Base-by-base conservation (phyloP, 192 early-diverging fungal species). In the Linnemannia elongata region DNA sequence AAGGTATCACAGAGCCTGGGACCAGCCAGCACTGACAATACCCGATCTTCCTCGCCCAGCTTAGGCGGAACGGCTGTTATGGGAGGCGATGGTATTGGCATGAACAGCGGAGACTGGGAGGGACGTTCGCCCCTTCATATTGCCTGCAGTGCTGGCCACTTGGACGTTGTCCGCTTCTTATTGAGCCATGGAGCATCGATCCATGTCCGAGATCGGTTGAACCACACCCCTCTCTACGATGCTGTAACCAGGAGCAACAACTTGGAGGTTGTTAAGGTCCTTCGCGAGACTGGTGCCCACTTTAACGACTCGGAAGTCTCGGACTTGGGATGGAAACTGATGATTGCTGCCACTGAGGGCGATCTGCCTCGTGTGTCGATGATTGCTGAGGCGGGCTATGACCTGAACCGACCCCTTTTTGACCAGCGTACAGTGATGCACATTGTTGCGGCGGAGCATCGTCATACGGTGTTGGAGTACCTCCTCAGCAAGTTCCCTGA, bases 181-280 rank as follows among this genome's bases (percentile, higher is more conserved):
- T 83, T 99, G 8, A 85, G 89, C 39, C 92, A 95, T 77, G 99
- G 99, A 4, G 96, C 97, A 7, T 96, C 95, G 44, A 96, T 99
- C 27, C 98, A 99, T 83, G 90, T 94, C 33, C 93, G 97, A 7
- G 98, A 99, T 89, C 90, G 94, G 44, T 92, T 93, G 66, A 97
- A 97, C 1, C 98, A 97, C 78, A 97, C 97, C 8, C 97, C 98
- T 3, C 85, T 99, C 10, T 97, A 92, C 82, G 95, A 97, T 79
- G 97, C 98, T 0, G 93, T 96, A 12, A 87, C 85, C 24, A 85
- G 91, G 24, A 89, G 92, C 45, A 91, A 93, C 22, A 91, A 92
- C 60, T 77, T 87, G 4, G 93, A 94, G 70, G 92, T 94, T 68
- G 94, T 96, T 12, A 83, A 82, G 24, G 78, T 98, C 75, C 88